These are phyloP conservation scores for Ogataea pini DNA, from an alignment of 805 yeast species.

Conservation along the genomic window DNA sequence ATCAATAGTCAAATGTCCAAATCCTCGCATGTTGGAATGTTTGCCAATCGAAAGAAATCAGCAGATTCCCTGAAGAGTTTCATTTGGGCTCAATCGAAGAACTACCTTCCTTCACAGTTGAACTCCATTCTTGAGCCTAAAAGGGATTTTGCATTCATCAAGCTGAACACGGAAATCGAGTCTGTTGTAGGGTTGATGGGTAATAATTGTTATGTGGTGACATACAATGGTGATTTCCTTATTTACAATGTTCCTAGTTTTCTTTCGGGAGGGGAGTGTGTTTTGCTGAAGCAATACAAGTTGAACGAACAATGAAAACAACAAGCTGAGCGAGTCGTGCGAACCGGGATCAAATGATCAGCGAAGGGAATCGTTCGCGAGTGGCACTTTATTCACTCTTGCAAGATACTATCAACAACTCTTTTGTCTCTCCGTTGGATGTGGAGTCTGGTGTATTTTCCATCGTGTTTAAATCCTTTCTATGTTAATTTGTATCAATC, in stretches of 20 bases:
- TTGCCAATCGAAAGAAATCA: conserved; percentile 20
- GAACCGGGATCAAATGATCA: too few species aligned
- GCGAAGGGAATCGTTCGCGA: too few species aligned
- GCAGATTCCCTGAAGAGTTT: conserved; percentile 29
- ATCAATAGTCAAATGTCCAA: conserved; percentile 19
- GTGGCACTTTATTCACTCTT: too few species aligned
- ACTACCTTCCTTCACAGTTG: conserved; percentile 72
- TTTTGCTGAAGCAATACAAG: conserved; percentile 44
- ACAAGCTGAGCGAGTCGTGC: too few species aligned
- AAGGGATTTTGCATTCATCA: conserved; percentile 88
- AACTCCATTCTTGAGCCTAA: conserved; percentile 85
- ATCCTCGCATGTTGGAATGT: conserved; percentile 8
- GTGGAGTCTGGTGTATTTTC: too few species aligned
- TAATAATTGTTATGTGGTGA: conserved; percentile 65
- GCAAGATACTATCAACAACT: too few species aligned
- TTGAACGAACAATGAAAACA: conserved; percentile 4
- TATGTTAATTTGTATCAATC: too few species aligned
- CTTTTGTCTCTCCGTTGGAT: too few species aligned
- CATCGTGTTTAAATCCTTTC: too few species aligned
- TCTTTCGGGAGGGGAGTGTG: conserved; percentile 67
- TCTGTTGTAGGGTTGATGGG: conserved; percentile 34
- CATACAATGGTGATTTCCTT: conserved; percentile 77
- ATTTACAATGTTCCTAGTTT: conserved; percentile 73
- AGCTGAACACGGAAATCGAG: conserved; percentile 42
- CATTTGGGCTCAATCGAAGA: conserved; percentile 32